Base-by-base conservation (phyloP, 2,329 filamentous ascomycete genomes). In the Pyrenophora graminea region DNA sequence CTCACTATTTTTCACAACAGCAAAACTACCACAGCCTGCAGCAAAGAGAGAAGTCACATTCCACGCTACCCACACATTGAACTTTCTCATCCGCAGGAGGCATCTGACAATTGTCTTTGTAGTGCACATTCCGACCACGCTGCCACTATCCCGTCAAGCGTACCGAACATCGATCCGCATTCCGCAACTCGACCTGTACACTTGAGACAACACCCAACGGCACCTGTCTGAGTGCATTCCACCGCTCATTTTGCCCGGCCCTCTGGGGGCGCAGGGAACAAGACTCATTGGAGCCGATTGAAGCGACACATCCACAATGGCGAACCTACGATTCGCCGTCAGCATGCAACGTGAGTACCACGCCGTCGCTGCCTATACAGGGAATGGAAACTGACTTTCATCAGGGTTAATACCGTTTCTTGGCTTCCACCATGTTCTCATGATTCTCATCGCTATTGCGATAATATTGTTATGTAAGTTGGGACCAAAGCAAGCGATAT, bases 381-480 rank as follows among this genome's bases (percentile, higher is more conserved):
- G 47, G 44, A 61, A 64, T 58, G 53, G 44, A 57, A 45, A 49
- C 65, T 70, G 48, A 72, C 61, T 48, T 6, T 19, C 25, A 36
- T 44, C 48, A 83, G 80, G 82, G 66, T 76, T 85, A 66, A 76
- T 86, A 72, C 82, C 83, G 53, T 79, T 84, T 71, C 76, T 87
- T 59, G 84, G 84, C 56, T 87, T 85, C 85, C 85, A 87, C 70
- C 85, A 99, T 85, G 88, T 97, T 61, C 84, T 99, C 74, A 99
- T 99, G 94, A 91, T 99, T 66, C 79, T 99, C 62, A 96, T 99
- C 70, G 92, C 90, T 48, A 80, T 97, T 52, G 85, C 92, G 39
- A 96, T 99, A 69, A 96, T 99, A 74, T 80, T 99, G 71, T 82
- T 99, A 62, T 97, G 92, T 96, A 80, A 78, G 91, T 82, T 27